These are phyloP conservation scores for Calonectria pseudoreteaudii DNA, from an alignment of 2,329 filamentous ascomycete genomes.

Conservation along the genomic window DNA sequence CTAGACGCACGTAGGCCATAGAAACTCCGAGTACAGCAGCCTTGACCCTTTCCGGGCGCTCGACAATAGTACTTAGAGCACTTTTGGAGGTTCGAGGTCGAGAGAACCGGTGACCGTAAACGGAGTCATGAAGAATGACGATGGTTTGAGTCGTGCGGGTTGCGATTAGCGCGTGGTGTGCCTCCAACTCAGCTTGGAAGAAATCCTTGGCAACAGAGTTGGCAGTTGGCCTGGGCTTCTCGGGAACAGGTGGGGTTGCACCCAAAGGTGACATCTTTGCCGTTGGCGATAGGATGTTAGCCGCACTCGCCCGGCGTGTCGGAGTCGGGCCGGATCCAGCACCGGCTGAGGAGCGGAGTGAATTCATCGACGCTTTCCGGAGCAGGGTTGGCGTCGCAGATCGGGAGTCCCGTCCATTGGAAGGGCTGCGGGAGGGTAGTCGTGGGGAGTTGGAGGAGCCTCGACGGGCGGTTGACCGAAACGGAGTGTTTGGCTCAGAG, in stretches of 20 bases:
- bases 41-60: conserved; percentile 90
- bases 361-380: conserved; percentile 69
- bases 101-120: conserved; percentile 93
- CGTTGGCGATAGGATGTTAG: conserved; percentile 58
- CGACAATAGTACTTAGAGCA: conserved; percentile 84
- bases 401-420: conserved; percentile 55
- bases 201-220: conserved; percentile 73
- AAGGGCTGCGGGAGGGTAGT: conserved; percentile 57
- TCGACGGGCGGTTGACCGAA: conserved; percentile 53
- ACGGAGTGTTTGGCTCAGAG: conserved; percentile 52
- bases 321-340: conserved; percentile 50
- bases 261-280: conserved; percentile 50
- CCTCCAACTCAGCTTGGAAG: conserved; percentile 76
- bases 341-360: conserved; percentile 63
- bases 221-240: conserved; percentile 59
- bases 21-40: conserved; percentile 86
- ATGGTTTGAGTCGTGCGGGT: conserved; percentile 70
- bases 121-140: conserved; percentile 91
- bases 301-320: conserved; percentile 62
- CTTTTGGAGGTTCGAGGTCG: conserved; percentile 81
- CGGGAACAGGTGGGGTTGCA: conserved; percentile 43
- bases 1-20: conserved; percentile 90
- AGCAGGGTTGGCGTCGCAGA: conserved; percentile 63
- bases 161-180: conserved; percentile 64
- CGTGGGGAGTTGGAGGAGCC: conserved; percentile 39